Evolutionary conservation across 1,284 basidiomycete genomes (phyloP).

Genomic region (Hymenochaete sp.): DNA sequence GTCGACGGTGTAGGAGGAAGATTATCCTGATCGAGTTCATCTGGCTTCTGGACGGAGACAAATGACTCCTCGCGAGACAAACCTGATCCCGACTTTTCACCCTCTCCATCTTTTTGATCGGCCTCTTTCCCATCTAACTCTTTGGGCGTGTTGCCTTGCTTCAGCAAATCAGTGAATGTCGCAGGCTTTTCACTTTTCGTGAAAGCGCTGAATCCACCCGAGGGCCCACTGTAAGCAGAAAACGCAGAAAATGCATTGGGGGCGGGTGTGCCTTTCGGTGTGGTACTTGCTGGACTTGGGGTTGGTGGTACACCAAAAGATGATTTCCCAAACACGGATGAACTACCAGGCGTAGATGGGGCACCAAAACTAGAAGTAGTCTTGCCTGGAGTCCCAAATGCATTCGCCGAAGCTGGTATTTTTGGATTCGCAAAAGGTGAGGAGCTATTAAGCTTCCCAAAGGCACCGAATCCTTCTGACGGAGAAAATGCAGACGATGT

Average conservation of each 20-base stretch:
- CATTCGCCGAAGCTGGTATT: constrained; percentile 29
- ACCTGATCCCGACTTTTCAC: constrained; percentile 15
- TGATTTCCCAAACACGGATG: constrained; percentile 25
- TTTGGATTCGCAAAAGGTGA: constrained; percentile 51
- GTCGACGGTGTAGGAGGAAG: constrained; percentile 16
- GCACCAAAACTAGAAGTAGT: constrained; percentile 20
- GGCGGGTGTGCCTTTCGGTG: constrained; percentile 29
- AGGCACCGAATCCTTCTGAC: constrained; percentile 34
- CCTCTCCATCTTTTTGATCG: constrained; percentile 19
- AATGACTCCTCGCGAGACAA: constrained; percentile 7
- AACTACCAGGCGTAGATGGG: constrained; percentile 17
- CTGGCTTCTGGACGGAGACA: constrained; percentile 10
- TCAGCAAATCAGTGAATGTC: constrained; percentile 36
- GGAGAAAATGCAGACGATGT: constrained; percentile 32
- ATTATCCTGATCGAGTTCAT: constrained; percentile 15
- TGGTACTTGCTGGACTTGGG: constrained; percentile 18
- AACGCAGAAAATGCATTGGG: constrained; percentile 31
- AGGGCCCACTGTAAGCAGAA: constrained; percentile 37
- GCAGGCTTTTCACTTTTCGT: constrained; percentile 24
- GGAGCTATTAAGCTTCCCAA: constrained; percentile 26
- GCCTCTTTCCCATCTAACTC: neutral
- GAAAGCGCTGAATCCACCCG: constrained; percentile 30
- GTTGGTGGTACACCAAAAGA: constrained; percentile 24
- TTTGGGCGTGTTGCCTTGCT: constrained; percentile 20
- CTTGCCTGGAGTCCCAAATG: constrained; percentile 27